A percentile compares a stretch with the other conserved stretches of the same genome.
These are phyloP conservation scores for Geotrichum macrosporum DNA, from an alignment of 1,139 yeast species.

Conservation along the genomic window DNA sequence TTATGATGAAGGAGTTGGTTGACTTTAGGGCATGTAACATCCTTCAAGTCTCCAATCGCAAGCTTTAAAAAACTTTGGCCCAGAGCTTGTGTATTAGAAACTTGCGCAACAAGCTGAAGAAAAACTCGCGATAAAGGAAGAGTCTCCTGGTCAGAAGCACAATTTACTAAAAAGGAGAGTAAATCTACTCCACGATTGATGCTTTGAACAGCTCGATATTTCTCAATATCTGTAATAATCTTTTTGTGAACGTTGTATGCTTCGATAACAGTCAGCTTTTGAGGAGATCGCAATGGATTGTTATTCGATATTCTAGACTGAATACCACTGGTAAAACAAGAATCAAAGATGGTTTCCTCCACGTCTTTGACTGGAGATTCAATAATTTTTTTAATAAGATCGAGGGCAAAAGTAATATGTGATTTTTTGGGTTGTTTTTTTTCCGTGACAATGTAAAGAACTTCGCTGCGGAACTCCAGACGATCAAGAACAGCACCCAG, in stretches of 20 bases:
- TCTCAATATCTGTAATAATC: slow-evolving; percentile 27
- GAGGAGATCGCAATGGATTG: slow-evolving; percentile 33
- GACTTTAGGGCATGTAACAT: slow-evolving; percentile 28
- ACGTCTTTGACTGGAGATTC: slow-evolving; percentile 1
- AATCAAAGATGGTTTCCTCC: slow-evolving; percentile 7
- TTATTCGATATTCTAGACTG: slow-evolving; percentile 34
- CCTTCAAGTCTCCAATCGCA: slow-evolving; percentile 36
- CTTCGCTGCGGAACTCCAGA: slow-evolving; percentile 25
- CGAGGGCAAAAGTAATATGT: slow-evolving; percentile 13
- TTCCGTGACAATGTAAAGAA: slow-evolving; percentile 26
- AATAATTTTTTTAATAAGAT: slow-evolving; percentile 12
- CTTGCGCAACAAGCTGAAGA: slow-evolving; percentile 25
- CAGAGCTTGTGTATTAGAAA: slow-evolving; percentile 24
- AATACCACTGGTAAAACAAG: slow-evolving; percentile 27
- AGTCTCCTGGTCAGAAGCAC: slow-evolving; percentile 23
- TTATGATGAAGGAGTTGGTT: slow-evolving; percentile 1
- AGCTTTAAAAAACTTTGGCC: slow-evolving; percentile 29
- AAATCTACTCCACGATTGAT: slow-evolving; percentile 31
- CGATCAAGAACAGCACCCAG: slow-evolving; percentile 21
- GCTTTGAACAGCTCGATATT: slow-evolving; percentile 23
- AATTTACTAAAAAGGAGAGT: slow-evolving; percentile 25
- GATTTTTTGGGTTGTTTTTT: slow-evolving; percentile 20
- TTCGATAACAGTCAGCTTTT: slow-evolving; percentile 22
- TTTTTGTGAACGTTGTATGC: slow-evolving; percentile 27
- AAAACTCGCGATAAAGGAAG: slow-evolving; percentile 35